These are phyloP conservation scores for Sugiyamaella neomexicana DNA, from an alignment of 1,139 yeast species.

Conservation along the genomic window DNA sequence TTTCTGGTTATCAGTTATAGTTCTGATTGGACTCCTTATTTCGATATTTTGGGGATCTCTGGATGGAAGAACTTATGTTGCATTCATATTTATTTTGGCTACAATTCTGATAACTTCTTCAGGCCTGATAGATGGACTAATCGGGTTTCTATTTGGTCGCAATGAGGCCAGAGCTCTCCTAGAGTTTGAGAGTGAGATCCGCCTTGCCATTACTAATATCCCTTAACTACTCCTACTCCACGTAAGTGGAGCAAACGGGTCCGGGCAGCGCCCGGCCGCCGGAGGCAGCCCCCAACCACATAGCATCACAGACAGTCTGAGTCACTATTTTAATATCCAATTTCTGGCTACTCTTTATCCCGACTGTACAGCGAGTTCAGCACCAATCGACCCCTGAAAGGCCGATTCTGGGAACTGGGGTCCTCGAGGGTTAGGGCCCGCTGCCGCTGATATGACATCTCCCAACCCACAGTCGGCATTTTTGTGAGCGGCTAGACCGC, in stretches of 20 bases:
- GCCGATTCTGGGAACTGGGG: too few species aligned
- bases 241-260: too few species aligned
- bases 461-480: neutral
- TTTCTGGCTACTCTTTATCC: too few species aligned
- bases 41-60: constrained; percentile 62
- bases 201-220: constrained; percentile 28
- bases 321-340: too few species aligned
- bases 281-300: too few species aligned
- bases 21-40: constrained; percentile 54
- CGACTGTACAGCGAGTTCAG: too few species aligned
- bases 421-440: constrained; percentile 3
- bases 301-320: too few species aligned
- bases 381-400: too few species aligned
- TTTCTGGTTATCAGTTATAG: constrained; percentile 55
- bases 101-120: constrained; percentile 55
- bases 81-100: constrained; percentile 53
- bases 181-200: constrained; percentile 52
- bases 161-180: constrained; percentile 72
- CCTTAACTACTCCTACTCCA: neutral
- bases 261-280: too few species aligned
- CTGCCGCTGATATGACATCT: neutral
- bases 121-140: constrained; percentile 74
- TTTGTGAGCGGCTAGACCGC: neutral
- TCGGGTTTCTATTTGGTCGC: constrained; percentile 76
- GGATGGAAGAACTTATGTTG: constrained; percentile 51